Percentiles rank a stretch among this genome's conserved stretches.
These are phyloP conservation scores for Rhynchospora tenuis DNA, from an alignment of 176 grass and related monocot genomes.

Conservation along the genomic window DNA sequence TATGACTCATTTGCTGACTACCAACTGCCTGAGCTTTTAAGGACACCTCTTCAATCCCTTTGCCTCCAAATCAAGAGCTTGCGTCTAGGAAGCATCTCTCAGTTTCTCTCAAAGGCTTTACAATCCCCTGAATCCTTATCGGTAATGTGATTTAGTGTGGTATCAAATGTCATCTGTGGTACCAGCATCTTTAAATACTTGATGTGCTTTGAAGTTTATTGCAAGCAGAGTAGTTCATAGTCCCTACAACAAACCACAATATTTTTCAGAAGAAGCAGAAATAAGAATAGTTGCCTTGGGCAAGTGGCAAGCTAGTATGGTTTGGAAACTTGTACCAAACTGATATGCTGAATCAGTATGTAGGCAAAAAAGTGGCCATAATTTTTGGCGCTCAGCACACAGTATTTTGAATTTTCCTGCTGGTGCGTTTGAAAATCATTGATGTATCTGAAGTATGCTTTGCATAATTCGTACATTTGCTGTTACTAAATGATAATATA, in stretches of 20 bases:
- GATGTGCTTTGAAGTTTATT: not conserved
- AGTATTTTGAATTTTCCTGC: not conserved
- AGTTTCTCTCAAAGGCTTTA: slow-evolving; percentile 97
- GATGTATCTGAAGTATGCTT: slow-evolving; percentile 4
- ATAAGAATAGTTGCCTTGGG: not conserved
- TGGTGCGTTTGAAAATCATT: not conserved
- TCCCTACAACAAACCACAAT: not conserved
- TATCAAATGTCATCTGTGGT: not conserved
- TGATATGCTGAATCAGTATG: not conserved
- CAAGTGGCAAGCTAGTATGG: not conserved
- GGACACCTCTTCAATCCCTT: slow-evolving; percentile 93
- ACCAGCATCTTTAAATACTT: not conserved
- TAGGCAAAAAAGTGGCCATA: not conserved
- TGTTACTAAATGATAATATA: slow-evolving; percentile 20
- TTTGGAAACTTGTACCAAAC: not conserved
- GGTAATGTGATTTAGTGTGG: not conserved
- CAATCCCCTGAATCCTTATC: slow-evolving; percentile 95
- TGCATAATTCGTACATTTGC: not conserved
- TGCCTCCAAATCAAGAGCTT: slow-evolving; percentile 99
- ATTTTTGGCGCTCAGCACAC: not conserved
- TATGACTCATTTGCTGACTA: slow-evolving; percentile 93
- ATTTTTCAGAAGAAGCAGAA: not conserved
- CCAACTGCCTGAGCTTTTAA: slow-evolving; percentile 91
- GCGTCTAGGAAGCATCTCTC: slow-evolving; percentile 80
- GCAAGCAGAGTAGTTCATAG: not conserved